Percentiles rank a stretch among this genome's conserved stretches.
Conservation (phyloP, 768 basidiomycete species). For the Boletus pseudopeckii region DNA sequence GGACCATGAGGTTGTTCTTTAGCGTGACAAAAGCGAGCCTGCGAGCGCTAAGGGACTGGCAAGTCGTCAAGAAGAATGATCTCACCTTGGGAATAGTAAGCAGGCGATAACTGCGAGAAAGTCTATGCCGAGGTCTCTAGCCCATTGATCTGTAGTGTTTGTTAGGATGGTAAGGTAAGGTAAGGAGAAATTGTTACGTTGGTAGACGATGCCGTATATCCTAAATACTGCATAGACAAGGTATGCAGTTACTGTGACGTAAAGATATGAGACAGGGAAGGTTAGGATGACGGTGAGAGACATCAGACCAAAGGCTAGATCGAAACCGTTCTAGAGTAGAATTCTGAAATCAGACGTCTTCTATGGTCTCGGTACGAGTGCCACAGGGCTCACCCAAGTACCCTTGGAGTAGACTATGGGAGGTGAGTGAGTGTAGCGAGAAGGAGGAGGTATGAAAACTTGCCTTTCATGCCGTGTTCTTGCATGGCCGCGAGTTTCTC, state of each 20-base stretch:
- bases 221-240: conserved; percentile 73
- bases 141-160: conserved; percentile 52
- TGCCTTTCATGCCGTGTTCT: conserved; percentile 90
- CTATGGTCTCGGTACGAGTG: conserved; percentile 8
- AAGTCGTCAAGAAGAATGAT: background rate
- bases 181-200: conserved; percentile 39
- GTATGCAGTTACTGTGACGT: conserved; percentile 65
- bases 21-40: conserved; percentile 91
- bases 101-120: conserved; percentile 86
- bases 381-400: conserved; percentile 59
- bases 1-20: conserved; percentile 74
- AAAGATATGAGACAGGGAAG: conserved; percentile 1
- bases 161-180: background rate
- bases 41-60: background rate
- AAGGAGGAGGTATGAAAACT: background rate
- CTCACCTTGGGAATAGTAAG: conserved; percentile 82
- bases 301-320: conserved; percentile 76
- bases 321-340: conserved; percentile 76
- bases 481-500: conserved; percentile 95
- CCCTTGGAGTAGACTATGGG: conserved; percentile 74
- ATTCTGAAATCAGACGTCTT: conserved; percentile 15
- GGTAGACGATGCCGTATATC: conserved; percentile 65
- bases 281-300: background rate
- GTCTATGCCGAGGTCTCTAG: conserved; percentile 70
- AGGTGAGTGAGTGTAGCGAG: conserved; percentile 10